Evolutionary conservation across 257 asterid species (phyloP), one percentile per base, ranked within the genome.

Genomic region (Lycium barbarum): DNA sequence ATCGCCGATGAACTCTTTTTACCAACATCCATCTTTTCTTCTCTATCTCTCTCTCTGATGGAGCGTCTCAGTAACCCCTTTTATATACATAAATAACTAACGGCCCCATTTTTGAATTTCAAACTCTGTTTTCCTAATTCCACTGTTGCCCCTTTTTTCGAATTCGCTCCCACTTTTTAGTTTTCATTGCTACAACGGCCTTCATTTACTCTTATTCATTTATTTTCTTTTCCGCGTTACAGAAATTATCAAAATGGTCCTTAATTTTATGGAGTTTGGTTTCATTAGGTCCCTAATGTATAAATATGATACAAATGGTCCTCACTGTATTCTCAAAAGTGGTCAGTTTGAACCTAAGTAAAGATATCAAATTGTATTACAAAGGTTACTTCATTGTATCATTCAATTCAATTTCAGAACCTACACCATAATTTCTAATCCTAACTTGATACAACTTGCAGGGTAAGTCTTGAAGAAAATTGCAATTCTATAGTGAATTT

Each of bases 1-100:
- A 93, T 95, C 7, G 93, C 98, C 18, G 94, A 92, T 86, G 85
- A 88, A 80, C 82, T 65, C 84, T 91, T 89, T 89, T 92, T 3
- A 85, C 88, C 89, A 84, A 88, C n/a, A n/a, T n/a, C n/a, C n/a
- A n/a, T n/a, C 58, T 72, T 71, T 12, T 36, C 67, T 61, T 6
- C 17, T n/a, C n/a, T n/a, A n/a, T n/a, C n/a, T n/a, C n/a, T 22
- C 51, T 76, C 38, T 51, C 11, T 11, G 3, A 0, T 2, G 82
- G 82, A 78, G 82, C 82, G 65, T 33, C 47, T 33, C 65, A 53
- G 13, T 26, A 15, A 33, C 47, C 82, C 82, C 0, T 51, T 78
- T 51, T 78, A 78, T 78, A 78, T 33, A 78, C 65, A 11, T 38
- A 74, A 74, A 61, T 62, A 62, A 40, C 14, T 51, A 13, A 78